Evolutionary conservation across 805 yeast species (phyloP), one percentile per base, ranked within the genome.

Genomic region (Starmera amethionina): DNA sequence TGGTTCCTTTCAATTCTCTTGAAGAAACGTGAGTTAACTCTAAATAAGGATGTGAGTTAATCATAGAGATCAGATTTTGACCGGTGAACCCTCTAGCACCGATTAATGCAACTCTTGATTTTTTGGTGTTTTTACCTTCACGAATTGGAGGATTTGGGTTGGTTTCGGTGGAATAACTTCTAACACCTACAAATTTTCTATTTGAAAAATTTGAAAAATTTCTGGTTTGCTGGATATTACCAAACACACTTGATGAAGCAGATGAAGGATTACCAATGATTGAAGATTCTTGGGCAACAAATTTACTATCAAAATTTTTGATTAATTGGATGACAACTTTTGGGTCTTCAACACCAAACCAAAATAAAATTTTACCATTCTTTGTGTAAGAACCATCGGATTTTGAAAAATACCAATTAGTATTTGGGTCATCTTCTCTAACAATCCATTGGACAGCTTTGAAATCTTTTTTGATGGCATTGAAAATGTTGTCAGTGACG

Each of bases 1-100:
- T 80, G 63, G 83, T 80, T 39, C 99, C 99, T 44, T 74, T 73
- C 46, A 93, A 72, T 62, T 93, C 97, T 63, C 99, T 85, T 19
- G 97, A 90, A 2, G 97, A 90, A 40, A 93, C 97, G 58, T 93
- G 95, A 7, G 90, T 73, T 40, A 93, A 65, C 55, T 90, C 97
- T 49, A 93, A 69, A 59, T 75, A 76, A 35, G 95, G 95, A 64
- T 93, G 99, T 38, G 72, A 66, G 63, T 93, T 85, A 47, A 93
- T 83, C 68, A 93, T 70, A 31, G 82, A 74, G 47, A 93, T 87
- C 60, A 93, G 73, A 54, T 90, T 90, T 65, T 85, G 95, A 30
- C 98, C 99, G 15, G 97, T 90, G 65, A 74, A 87, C 28, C 99
- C 99, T 66, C 99, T 82, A 34, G 99, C 99, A 51, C 99, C 99